Base-by-base conservation (phyloP, 306 rosid species). In the Betula pendula region DNA sequence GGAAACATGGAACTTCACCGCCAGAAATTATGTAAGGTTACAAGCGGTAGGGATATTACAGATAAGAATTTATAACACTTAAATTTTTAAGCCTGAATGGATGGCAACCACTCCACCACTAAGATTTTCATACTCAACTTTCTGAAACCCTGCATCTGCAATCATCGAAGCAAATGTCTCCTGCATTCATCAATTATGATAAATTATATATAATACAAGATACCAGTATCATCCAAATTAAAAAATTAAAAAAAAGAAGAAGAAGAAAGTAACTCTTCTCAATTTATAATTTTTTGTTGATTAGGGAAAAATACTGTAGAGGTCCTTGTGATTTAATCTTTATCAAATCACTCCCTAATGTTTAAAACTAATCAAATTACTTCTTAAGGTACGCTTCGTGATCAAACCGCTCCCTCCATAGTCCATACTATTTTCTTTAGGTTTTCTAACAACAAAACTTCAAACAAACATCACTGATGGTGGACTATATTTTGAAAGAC, bases 81-180 rank as follows among this genome's bases (percentile, higher is more conserved):
- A 92, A 49, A 95, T 15, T 86, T 95, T 95, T 68, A 91, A 72
- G 49, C 99, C 97, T 2, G 97, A 91, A 83, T 95, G 99, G 70
- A 92, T 85, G 24, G 99, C 90, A 62, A 91, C 99, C 74, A 95
- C 97, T 79, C 99, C 99, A 25, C 99, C 97, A 38, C 92, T 93
- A 25, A 92, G 89, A 81, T 89, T 95, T 80, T 95, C 97, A 68
- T 88, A 92, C 84, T 90, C 96, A 6, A 92, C 98, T 71, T 91
- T 91, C 81, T 92, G 91, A 78, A 95, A 95, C 55, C 97, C 98
- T 9, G 97, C 92, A 50, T 91, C 93, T 0, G 78, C 90, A 29
- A 95, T 92, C 99, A 95, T 88, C 1, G 92, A 83, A 35, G 96
- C 97, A 88, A 95, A 92, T 44, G 53, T 91, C 76, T 91, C 94